Evolutionary conservation across 2,329 filamentous ascomycete species (phyloP).

Genomic region (Epichloe aotearoae): DNA sequence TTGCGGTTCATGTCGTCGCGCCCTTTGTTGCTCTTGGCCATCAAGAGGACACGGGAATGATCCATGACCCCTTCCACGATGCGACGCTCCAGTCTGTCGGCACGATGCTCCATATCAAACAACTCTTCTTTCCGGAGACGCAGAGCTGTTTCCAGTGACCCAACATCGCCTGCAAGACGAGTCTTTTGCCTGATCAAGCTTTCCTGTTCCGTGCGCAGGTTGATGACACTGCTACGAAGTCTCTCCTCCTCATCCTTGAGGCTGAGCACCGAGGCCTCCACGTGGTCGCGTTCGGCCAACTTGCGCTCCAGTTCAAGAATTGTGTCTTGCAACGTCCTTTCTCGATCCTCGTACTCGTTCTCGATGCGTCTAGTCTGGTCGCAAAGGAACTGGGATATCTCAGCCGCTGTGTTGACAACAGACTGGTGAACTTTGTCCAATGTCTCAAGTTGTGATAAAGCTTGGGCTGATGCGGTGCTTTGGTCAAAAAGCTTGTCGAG

Average conservation of each 20-base stretch:
- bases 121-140: conserved; percentile 83
- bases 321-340: conserved; percentile 68
- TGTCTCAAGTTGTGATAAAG: conserved; percentile 62
- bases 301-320: conserved; percentile 69
- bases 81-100: conserved; percentile 77
- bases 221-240: conserved; percentile 40
- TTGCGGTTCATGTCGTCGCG: conserved; percentile 47
- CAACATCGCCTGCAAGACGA: conserved; percentile 71
- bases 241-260: conserved; percentile 39
- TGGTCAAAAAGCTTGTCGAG: conserved; percentile 44
- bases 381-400: conserved; percentile 71
- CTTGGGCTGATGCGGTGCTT: conserved; percentile 51
- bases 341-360: conserved; percentile 65
- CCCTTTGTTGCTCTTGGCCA: conserved; percentile 47
- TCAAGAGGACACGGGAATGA: conserved; percentile 81
- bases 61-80: conserved; percentile 95
- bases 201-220: conserved; percentile 57
- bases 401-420: conserved; percentile 69
- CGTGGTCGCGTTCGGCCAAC: conserved; percentile 48
- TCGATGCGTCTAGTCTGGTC: conserved; percentile 61
- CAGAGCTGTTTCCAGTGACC: conserved; percentile 80
- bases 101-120: conserved; percentile 76
- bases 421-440: conserved; percentile 83
- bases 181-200: conserved; percentile 65
- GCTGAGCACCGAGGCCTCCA: conserved; percentile 40